These are phyloP conservation scores for Penicillium atrosanguineum DNA, from an alignment of 495 filamentous ascomycete genomes.

Conservation along the genomic window DNA sequence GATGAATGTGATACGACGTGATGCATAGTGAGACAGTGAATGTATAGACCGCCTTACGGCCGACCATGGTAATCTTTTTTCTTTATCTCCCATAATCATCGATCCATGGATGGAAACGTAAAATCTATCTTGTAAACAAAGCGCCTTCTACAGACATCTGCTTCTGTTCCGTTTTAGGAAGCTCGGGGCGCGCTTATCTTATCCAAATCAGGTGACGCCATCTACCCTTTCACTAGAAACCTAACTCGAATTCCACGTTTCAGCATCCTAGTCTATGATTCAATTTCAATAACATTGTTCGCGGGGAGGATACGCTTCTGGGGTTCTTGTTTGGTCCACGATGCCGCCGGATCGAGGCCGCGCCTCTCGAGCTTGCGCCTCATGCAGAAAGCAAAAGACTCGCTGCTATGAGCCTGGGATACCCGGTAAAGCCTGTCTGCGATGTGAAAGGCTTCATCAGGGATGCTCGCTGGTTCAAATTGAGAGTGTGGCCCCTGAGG, in stretches of 20 bases:
- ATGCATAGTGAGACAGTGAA: constrained; percentile 7
- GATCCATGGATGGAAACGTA: neutral
- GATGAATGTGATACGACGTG: constrained; percentile 8
- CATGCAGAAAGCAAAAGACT: constrained; percentile 46
- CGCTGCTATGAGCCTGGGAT: constrained; percentile 39
- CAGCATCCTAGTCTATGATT: neutral
- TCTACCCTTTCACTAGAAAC: neutral
- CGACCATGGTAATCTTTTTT: neutral
- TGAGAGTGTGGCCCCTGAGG: neutral
- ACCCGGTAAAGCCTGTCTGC: constrained; percentile 32
- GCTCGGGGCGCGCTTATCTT: constrained; percentile 15
- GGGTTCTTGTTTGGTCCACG: neutral
- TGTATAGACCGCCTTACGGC: constrained; percentile 6
- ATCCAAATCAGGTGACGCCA: constrained; percentile 21
- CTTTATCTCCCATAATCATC: too few species aligned
- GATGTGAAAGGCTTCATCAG: constrained; percentile 38
- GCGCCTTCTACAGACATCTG: neutral
- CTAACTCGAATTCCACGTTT: neutral
- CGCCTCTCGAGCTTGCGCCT: constrained; percentile 43
- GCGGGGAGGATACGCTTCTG: neutral
- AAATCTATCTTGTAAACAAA: neutral
- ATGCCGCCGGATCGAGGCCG: constrained; percentile 46
- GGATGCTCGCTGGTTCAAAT: constrained; percentile 31
- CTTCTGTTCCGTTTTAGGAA: constrained; percentile 5
- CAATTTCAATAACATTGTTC: neutral